Conservation (phyloP, 306 rosid species). For the Adenanthera pavonina region DNA sequence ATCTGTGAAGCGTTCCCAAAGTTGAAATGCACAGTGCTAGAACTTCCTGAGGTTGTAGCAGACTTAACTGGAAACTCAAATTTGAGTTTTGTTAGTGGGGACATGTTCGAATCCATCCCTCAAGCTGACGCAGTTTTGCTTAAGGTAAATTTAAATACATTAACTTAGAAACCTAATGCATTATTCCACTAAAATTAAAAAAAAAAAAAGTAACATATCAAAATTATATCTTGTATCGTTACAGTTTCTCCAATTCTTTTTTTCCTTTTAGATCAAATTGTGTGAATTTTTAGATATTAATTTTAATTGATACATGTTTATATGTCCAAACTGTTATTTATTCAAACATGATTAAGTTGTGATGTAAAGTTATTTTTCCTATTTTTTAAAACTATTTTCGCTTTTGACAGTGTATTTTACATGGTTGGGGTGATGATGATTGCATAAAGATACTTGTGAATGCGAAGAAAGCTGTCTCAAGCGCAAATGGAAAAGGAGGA, state of each 20-base stretch:
- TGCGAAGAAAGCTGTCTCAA: not conserved
- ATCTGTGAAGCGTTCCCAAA: not conserved
- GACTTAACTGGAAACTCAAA: not conserved
- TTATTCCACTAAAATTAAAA: no score
- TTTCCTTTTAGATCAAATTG: no score
- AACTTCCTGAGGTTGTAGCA: not conserved
- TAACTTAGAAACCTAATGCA: no score
- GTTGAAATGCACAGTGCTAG: not conserved
- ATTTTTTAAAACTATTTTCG: not conserved
- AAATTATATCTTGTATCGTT: no score
- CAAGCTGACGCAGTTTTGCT: not conserved
- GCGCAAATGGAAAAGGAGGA: not conserved
- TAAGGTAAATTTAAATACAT: not conserved
- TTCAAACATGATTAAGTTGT: not conserved
- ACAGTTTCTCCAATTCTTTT: no score
- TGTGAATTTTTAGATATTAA: no score
- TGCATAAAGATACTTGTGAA: not conserved
- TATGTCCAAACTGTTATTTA: no score
- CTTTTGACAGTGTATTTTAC: not conserved
- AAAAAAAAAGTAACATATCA: no score
- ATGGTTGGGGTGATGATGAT: not conserved
- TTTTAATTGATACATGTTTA: no score
- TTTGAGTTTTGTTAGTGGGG: not conserved
- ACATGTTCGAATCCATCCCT: not conserved
- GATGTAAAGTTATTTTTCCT: not conserved